Evolutionary conservation across 371 early-diverging fungal genomes (phyloP), one percentile per base, ranked within the genome.

Genomic region (Syncephalastrum racemosum): DNA sequence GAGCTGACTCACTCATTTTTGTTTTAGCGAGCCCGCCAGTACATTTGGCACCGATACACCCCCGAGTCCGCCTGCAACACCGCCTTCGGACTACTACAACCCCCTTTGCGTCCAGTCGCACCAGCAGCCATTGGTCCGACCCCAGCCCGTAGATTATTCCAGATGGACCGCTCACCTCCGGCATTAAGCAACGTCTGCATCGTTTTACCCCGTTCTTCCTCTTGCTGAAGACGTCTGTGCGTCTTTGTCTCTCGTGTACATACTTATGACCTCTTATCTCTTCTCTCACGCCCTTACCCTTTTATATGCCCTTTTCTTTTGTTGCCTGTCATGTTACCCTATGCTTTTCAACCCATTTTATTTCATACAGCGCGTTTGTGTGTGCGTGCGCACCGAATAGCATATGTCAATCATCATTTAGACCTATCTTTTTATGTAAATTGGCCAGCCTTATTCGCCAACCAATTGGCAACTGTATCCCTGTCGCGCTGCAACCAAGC

Each of bases 401-500:
- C 36, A 31, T 31, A 31, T 31, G 36, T 31, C 36, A 31, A 31
- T 31, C 36, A 31, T 31, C 36, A 31, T 31, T 31, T 31, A 31
- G 36, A 31, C 36, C 36, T 31, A 50, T 50, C 14, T 53, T 18
- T 54, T 64, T 55, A 65, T 31, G 56, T 42, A 43, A 65, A 65
- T 10, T 62, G 60, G 41, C 59, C 63, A 27, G 53, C 63, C 16
- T 74, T 66, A 19, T 62, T 66, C 4, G 53, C 57, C 4, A 70
- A 61, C 95, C 96, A 97, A 2, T 75, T 70, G 16, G 80, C 75
- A 13, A 98, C 90, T 39, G 77, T 77, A 15, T 76, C 76, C 16
- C 81, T 63, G 62, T 95, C 95, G 50, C 93, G 79, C 50, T 81
- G 67, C 46, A 94, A 69, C 93, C 96, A 96, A 46, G 81, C 73